A percentile compares a stretch with the other conserved stretches of the same genome.
phyloP scores from a whole-genome alignment of 2,329 filamentous ascomycete genomes.

The Claviceps sp. region DNA sequence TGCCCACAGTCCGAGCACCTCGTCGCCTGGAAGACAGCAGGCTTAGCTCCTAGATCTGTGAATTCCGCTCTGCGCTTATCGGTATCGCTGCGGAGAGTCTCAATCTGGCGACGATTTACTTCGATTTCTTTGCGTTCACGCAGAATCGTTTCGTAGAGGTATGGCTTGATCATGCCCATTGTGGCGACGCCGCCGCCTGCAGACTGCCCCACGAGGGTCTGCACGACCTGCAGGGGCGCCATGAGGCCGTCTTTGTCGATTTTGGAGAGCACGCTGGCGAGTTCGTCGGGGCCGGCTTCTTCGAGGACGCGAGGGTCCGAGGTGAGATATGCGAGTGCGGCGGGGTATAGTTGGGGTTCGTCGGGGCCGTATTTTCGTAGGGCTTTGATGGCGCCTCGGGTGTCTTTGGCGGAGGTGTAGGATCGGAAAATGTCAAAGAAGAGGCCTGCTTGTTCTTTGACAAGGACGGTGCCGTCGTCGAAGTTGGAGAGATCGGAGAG shows the following conservation, averaged over 20 bases:
- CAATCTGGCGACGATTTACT: conserved; percentile 65
- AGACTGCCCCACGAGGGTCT: conserved; percentile 61
- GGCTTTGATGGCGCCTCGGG: conserved; percentile 76
- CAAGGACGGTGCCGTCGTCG: conserved; percentile 76
- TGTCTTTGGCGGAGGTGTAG: conserved; percentile 86
- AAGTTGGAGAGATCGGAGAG: conserved; percentile 88
- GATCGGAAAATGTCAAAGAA: conserved; percentile 94
- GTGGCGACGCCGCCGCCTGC: conserved; percentile 56
- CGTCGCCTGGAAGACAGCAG: conserved; percentile 79
- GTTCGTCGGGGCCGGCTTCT: conserved; percentile 71
- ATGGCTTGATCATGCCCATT: conserved; percentile 94
- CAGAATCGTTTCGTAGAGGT: conserved; percentile 78
- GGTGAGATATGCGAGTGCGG: conserved; percentile 85
- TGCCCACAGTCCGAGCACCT: conserved; percentile 73
- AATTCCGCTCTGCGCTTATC: conserved; percentile 68
- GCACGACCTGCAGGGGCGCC: conserved; percentile 92
- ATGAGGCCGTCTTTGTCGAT: conserved; percentile 87
- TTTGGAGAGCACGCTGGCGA: conserved; percentile 65
- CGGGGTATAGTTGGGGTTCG: conserved; percentile 83
- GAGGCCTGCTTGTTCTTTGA: conserved; percentile 85
- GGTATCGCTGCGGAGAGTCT: conserved; percentile 74
- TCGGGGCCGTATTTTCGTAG: conserved; percentile 82
- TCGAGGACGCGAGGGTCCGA: conserved; percentile 69
- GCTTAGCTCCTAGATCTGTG: conserved; percentile 60
- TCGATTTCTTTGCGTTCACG: conserved; percentile 78